A percentile compares a stretch with the other conserved stretches of the same genome.
Evolutionary conservation across 2,329 filamentous ascomycete species (phyloP).

Genomic region (Aspergillus puulaauensis): DNA sequence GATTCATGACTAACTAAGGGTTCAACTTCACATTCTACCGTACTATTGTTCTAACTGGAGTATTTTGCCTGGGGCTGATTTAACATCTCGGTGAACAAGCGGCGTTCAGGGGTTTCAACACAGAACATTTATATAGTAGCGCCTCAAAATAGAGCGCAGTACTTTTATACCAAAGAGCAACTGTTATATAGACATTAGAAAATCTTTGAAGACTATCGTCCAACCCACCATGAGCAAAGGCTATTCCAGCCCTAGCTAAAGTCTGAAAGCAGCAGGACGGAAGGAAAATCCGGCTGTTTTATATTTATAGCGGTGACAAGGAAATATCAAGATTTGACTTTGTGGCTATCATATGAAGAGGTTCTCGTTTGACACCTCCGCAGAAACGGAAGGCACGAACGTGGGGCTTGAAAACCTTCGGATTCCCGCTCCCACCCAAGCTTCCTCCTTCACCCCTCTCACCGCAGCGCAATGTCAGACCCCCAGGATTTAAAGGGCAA

Average conservation of each 20-base stretch:
- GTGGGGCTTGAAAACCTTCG: constrained; percentile 30
- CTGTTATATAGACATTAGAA: background rate
- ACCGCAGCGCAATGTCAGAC: constrained; percentile 33
- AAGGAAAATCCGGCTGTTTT: background rate
- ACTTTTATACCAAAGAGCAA: background rate
- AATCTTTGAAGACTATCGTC: background rate
- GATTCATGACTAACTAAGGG: constrained; percentile 2
- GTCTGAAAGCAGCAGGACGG: background rate
- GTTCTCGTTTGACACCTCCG: background rate
- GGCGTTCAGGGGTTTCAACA: constrained; percentile 8
- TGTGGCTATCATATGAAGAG: background rate
- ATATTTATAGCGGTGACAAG: background rate
- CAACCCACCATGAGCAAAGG: background rate
- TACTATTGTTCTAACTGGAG: constrained; percentile 15
- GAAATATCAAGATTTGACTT: background rate
- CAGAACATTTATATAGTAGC: background rate
- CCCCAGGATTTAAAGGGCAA: constrained; percentile 36
- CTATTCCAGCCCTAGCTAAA: background rate
- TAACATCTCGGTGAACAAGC: background rate
- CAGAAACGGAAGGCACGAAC: constrained; percentile 14
- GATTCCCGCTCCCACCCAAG: constrained; percentile 18
- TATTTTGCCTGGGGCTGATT: background rate
- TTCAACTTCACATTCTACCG: constrained; percentile 21
- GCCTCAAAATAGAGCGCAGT: constrained; percentile 12
- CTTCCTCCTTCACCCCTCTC: constrained; percentile 12